Evolutionary conservation across 495 filamentous ascomycete species (phyloP), one percentile per base, ranked within the genome.

Genomic region (Neurospora sp.): DNA sequence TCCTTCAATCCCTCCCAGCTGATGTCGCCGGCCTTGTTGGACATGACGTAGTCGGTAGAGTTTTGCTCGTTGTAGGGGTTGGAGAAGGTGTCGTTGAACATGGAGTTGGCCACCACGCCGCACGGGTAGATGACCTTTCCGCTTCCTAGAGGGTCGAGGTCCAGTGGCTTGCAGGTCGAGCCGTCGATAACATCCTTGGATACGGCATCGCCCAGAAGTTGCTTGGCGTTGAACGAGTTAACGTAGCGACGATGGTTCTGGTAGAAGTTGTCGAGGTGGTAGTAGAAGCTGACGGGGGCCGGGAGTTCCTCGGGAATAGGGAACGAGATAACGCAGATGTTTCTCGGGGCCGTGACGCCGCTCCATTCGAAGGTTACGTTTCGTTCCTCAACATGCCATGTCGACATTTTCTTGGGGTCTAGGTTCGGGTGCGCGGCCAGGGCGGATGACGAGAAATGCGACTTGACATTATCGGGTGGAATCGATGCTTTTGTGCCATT

Each of bases 241-340:
- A 97, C 95, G 75, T 99, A 99, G 81, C 95, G 91, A 72, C 96
- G 91, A 79, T 99, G 96, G 81, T 99, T 99, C 80, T 99, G 96
- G 84, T 98, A 99, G 85, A 99, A 99, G 82, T 99, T 97, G 53
- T 93, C 94, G 48, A 99, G 89, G 70, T 91, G 91, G 82, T 99
- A 99, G 83, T 97, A 98, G 80, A 97, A 87, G 75, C 92, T 87
- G 37, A 98, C 90, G 5, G 94, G 94, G 0, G 95, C 88, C 11
- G 85, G 84, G 76, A 99, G 87, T 37, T 88, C 82, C 72, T 96
- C 88, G 9, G 93, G 93, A 39, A 98, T 89, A 38, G 88, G 84
- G 83, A 98, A 97, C 41, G 85, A 80, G 10, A 99, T 78, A 1
- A 82, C 84, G 87, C 96, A 99, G 7, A 78, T 72, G 46, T 71